These are phyloP conservation scores for Bifiguratus adelaidae DNA, from an alignment of 192 early-diverging fungal genomes.

Conservation along the genomic window DNA sequence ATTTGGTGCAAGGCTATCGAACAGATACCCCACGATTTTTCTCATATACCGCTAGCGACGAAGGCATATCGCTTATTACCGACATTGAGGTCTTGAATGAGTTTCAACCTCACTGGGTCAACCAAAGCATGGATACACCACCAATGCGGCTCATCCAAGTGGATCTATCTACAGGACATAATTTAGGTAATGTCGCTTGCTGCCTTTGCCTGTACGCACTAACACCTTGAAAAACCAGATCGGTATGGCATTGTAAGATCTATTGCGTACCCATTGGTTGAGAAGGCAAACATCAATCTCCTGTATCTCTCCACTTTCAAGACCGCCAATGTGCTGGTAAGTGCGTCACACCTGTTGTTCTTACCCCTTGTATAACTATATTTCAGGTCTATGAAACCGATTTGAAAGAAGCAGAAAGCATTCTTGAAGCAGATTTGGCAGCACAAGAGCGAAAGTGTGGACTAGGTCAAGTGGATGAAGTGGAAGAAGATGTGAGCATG, in stretches of 20 bases:
- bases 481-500: too few species aligned
- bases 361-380: too few species aligned
- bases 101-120: constrained; percentile 35
- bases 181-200: constrained; percentile 21
- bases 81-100: constrained; percentile 43
- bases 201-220: background rate
- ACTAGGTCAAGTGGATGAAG: too few species aligned
- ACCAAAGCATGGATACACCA: constrained; percentile 25
- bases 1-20: constrained; percentile 24
- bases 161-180: constrained; percentile 43
- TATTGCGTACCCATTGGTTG: constrained; percentile 48
- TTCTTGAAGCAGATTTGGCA: too few species aligned
- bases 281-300: constrained; percentile 42
- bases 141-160: constrained; percentile 54
- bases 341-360: too few species aligned
- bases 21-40: constrained; percentile 39
- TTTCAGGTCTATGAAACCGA: too few species aligned
- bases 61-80: constrained; percentile 58
- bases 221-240: constrained; percentile 15
- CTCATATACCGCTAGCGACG: constrained; percentile 51
- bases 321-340: constrained; percentile 58
- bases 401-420: too few species aligned
- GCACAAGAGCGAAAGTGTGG: too few species aligned
- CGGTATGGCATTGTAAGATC: constrained; percentile 59
- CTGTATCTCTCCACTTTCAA: constrained; percentile 55